These are phyloP conservation scores for Fusarium euwallaceae DNA, from an alignment of 2,329 filamentous ascomycete species.

Conservation along the genomic window DNA sequence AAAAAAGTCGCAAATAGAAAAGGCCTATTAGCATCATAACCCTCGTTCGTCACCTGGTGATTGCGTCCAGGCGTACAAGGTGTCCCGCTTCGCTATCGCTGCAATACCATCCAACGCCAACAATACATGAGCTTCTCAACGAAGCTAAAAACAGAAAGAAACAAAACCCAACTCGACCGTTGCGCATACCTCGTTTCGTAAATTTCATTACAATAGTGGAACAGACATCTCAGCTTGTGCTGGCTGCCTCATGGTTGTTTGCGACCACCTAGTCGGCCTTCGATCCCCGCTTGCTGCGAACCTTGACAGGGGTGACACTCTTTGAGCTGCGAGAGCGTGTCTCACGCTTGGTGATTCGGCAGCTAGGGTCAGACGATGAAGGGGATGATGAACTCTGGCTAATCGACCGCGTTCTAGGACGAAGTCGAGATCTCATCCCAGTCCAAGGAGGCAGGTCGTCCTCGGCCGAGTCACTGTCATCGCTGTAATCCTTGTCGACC, in stretches of 20 bases:
- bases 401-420: background rate
- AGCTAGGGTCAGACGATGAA: constrained; percentile 7
- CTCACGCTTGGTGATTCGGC: constrained; percentile 20
- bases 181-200: constrained; percentile 40
- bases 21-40: constrained; percentile 15
- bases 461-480: background rate
- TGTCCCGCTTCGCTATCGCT: constrained; percentile 19
- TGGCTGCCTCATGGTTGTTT: background rate
- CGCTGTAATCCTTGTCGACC: background rate
- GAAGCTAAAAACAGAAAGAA: constrained; percentile 13
- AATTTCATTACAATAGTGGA: constrained; percentile 40
- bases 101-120: constrained; percentile 45
- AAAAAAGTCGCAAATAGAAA: background rate
- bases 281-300: constrained; percentile 31
- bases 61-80: constrained; percentile 28
- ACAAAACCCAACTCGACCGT: constrained; percentile 27
- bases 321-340: constrained; percentile 11
- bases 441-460: constrained; percentile 24
- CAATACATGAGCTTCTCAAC: constrained; percentile 14
- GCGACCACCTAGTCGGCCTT: background rate
- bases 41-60: constrained; percentile 13
- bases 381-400: background rate
- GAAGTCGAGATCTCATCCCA: constrained; percentile 23
- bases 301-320: constrained; percentile 26
- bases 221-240: constrained; percentile 27